Conservation (phyloP, 2,329 filamentous ascomycete species). For the Fusarium sp. region DNA sequence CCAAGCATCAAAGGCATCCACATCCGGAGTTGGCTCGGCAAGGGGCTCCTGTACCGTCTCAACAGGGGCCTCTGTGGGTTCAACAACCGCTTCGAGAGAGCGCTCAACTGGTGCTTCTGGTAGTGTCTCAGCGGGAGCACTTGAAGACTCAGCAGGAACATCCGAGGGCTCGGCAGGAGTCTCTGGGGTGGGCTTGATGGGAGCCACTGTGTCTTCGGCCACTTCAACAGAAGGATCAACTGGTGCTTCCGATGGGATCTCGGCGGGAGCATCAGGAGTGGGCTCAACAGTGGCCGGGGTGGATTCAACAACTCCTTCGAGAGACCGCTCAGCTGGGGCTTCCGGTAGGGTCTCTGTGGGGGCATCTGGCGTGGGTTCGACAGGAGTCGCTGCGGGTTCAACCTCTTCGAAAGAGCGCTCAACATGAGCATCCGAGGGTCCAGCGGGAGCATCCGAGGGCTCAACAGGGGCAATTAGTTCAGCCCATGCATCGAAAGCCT, state of each 20-base stretch:
- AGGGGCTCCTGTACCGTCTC: not conserved
- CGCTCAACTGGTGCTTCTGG: not conserved
- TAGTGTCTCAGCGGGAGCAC: not conserved
- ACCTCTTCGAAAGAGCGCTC: not conserved
- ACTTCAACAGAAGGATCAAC: not conserved
- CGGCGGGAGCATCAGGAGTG: not conserved
- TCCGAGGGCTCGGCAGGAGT: not conserved
- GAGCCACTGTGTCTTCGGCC: not conserved
- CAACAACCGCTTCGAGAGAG: not conserved
- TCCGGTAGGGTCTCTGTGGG: not conserved
- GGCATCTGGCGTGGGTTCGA: not conserved
- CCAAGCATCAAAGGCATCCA: constrained; percentile 37
- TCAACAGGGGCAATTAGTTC: constrained; percentile 12
- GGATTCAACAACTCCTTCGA: not conserved
- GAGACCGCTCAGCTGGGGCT: not conserved
- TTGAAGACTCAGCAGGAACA: not conserved
- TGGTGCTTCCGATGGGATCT: not conserved
- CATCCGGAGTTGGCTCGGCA: constrained; percentile 11
- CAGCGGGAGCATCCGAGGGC: not conserved
- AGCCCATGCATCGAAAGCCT: constrained; percentile 35
- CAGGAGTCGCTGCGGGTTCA: not conserved
- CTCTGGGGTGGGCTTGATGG: constrained; percentile 3
- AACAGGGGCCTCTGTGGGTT: not conserved
- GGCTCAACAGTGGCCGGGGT: not conserved
- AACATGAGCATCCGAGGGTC: not conserved